Conservation (phyloP, 805 yeast genomes). For the Kazachstania kunashirensis region DNA sequence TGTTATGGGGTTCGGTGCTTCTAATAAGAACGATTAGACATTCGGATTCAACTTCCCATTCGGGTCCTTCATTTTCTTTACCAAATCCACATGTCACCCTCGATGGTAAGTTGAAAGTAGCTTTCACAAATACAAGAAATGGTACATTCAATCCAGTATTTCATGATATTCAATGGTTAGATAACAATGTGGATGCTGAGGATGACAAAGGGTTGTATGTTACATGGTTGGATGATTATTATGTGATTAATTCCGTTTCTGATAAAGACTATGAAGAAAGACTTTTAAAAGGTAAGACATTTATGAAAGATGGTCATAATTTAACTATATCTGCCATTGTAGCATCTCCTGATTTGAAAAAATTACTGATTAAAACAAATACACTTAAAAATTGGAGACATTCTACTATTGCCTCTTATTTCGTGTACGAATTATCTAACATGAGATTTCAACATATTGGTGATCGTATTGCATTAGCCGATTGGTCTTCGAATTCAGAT, state of each 20-base stretch:
- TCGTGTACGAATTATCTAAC: slow-evolving; percentile 32
- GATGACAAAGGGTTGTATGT: slow-evolving; percentile 64
- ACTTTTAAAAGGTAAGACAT: slow-evolving; percentile 41
- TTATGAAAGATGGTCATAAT: slow-evolving; percentile 32
- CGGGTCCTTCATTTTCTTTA: slow-evolving; percentile 5
- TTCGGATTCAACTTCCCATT: not conserved
- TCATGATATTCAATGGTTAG: slow-evolving; percentile 63
- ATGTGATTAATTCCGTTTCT: slow-evolving; percentile 42
- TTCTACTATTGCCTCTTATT: slow-evolving; percentile 37
- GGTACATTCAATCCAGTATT: slow-evolving; percentile 45
- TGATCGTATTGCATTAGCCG: slow-evolving; percentile 37
- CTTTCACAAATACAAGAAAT: slow-evolving; percentile 41
- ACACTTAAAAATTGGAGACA: slow-evolving; percentile 52
- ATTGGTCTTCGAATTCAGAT: slow-evolving; percentile 67
- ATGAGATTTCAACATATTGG: slow-evolving; percentile 22
- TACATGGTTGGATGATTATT: slow-evolving; percentile 37
- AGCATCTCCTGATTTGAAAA: slow-evolving; percentile 58
- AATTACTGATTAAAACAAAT: slow-evolving; percentile 52
- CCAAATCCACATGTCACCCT: slow-evolving; percentile 13
- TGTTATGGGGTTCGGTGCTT: slow-evolving; percentile 21
- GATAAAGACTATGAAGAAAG: slow-evolving; percentile 33
- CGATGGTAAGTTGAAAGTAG: slow-evolving; percentile 23
- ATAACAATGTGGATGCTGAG: slow-evolving; percentile 36
- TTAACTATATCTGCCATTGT: slow-evolving; percentile 44
- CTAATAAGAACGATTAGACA: slow-evolving; percentile 9